Percentiles rank a stretch among this genome's conserved stretches.
Conservation (phyloP, 352 stramenopile genomes). For the Chrysophaeum taylorii region DNA sequence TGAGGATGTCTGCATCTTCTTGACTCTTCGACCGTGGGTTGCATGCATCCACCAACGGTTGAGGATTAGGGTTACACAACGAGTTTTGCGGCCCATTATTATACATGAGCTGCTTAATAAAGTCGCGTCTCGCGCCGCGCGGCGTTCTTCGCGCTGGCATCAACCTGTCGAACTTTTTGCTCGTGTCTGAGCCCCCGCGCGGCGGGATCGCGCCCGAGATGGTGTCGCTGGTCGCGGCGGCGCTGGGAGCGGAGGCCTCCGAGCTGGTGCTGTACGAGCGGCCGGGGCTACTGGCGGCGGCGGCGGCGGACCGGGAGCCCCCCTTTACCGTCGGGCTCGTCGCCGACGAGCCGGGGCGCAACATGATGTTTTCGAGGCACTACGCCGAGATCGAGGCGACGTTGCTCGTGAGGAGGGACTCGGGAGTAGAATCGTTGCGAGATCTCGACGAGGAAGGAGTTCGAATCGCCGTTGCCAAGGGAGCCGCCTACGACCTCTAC, state of each 20-base stretch:
- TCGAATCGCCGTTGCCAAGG: not conserved
- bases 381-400: constrained; percentile 9
- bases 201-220: not conserved
- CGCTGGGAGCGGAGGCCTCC: not conserved
- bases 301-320: not conserved
- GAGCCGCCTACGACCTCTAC: not conserved
- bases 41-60: no score
- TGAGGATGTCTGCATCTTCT: no score
- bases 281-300: not conserved
- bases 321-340: not conserved
- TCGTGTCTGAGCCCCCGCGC: not conserved
- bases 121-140: not conserved
- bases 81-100: no score
- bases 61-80: no score
- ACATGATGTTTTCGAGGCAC: not conserved
- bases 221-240: not conserved
- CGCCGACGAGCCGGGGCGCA: constrained; percentile 1
- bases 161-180: constrained; percentile 13
- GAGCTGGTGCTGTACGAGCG: not conserved
- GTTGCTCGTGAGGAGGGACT: not conserved
- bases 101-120: no score
- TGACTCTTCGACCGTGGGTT: no score
- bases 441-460: not conserved
- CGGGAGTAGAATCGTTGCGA: not conserved
- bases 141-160: not conserved